phyloP scores from a whole-genome alignment of 345 rosid species.

The Balakata baccata region DNA sequence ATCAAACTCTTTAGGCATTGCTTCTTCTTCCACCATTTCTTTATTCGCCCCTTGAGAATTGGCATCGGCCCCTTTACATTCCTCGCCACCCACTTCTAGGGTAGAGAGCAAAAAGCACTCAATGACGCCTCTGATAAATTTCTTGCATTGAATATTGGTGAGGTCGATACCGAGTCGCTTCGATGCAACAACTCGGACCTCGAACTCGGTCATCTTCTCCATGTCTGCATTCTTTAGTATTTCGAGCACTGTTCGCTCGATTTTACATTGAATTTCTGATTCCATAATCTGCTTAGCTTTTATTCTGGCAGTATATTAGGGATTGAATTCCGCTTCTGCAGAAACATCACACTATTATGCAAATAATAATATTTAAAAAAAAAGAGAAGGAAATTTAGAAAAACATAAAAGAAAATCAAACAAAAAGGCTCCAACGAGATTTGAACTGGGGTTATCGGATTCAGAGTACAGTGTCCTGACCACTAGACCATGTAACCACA shows the following conservation, averaged over 20 bases:
- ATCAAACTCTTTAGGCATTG: constrained; percentile 19
- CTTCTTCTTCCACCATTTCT: constrained; percentile 11
- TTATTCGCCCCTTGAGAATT: constrained; percentile 13
- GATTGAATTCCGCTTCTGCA: background rate
- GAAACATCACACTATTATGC: background rate
- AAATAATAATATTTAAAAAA: background rate
- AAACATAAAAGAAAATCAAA: background rate
- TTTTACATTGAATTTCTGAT: constrained; percentile 26
- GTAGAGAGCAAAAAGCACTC: constrained; percentile 57
- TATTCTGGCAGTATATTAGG: background rate
- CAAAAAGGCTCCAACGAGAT: constrained; percentile 21
- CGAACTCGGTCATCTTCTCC: constrained; percentile 69
- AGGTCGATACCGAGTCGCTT: constrained; percentile 59
- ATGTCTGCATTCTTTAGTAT: constrained; percentile 55
- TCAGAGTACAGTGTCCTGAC: constrained; percentile 34
- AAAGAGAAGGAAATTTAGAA: background rate
- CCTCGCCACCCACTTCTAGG: constrained; percentile 16
- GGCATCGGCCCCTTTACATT: constrained; percentile 6
- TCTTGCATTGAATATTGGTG: constrained; percentile 36
- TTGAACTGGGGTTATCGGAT: constrained; percentile 39
- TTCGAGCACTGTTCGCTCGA: constrained; percentile 54
- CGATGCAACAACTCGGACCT: constrained; percentile 54
- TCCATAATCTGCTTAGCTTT: constrained; percentile 28
- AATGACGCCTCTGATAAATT: constrained; percentile 50
- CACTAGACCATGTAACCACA: constrained; percentile 29